Percentiles rank a stretch among this genome's conserved stretches.
Conservation (phyloP, 495 filamentous ascomycete genomes). For the Elasticomyces elasticus region DNA sequence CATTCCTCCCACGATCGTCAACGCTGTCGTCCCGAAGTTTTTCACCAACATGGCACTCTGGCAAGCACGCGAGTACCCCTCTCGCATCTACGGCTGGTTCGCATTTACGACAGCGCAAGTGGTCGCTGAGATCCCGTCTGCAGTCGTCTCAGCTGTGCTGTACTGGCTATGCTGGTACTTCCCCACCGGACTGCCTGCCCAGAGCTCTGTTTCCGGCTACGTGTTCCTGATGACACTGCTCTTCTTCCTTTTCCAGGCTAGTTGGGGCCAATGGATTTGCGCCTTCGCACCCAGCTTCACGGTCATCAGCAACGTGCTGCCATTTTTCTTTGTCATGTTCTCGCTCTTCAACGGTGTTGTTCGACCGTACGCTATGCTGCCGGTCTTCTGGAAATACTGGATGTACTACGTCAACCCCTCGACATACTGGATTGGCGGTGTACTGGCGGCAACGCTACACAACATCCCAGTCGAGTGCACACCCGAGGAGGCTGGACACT, state of each 20-base stretch:
- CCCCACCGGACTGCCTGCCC: constrained; percentile 57
- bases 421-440: constrained; percentile 61
- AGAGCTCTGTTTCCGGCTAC: constrained; percentile 60
- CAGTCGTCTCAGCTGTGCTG: constrained; percentile 51
- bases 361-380: constrained; percentile 29
- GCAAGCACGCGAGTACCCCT: constrained; percentile 66
- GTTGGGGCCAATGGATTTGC: constrained; percentile 78
- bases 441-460: constrained; percentile 53
- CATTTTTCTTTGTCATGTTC: constrained; percentile 75
- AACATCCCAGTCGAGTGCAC: constrained; percentile 48
- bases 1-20: constrained; percentile 60
- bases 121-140: constrained; percentile 65
- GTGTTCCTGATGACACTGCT: constrained; percentile 75
- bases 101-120: constrained; percentile 71
- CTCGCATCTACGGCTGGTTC: constrained; percentile 72
- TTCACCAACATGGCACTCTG: constrained; percentile 66
- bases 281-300: constrained; percentile 72
- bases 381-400: constrained; percentile 36
- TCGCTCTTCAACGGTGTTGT: constrained; percentile 65
- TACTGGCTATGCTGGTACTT: constrained; percentile 78
- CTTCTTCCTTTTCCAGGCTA: constrained; percentile 68
- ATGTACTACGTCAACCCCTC: constrained; percentile 35
- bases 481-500: constrained; percentile 51
- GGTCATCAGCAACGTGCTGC: constrained; percentile 65
- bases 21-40: constrained; percentile 76